Base-by-base conservation (phyloP, 371 early-diverging fungal species). In the Lichtheimia ramosa region DNA sequence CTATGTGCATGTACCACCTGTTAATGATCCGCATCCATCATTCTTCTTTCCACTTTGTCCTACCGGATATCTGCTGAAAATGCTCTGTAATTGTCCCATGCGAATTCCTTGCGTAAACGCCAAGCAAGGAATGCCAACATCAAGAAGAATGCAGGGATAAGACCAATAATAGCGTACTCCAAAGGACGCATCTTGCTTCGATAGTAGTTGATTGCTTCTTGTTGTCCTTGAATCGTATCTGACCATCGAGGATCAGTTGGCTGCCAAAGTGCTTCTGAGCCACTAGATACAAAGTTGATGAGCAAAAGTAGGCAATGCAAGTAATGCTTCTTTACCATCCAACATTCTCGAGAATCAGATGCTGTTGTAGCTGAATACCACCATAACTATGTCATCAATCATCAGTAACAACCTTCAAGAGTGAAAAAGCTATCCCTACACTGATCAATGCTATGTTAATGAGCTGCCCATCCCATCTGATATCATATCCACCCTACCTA, bases 11-110 rank as follows among this genome's bases (percentile, higher is more conserved):
- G 25, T 5, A 25, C 5, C 25, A 16, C 6, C 7, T 46, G 21
- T 28, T 34, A 28, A 28, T 56, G 1, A 43, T 52, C 42, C 16
- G 13, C 20, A 34, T 25, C 21, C 13, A 18, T 21, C n/a, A n/a
- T 14, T 58, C 2, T 12, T 40, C 25, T 3, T 16, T 16, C 27
- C 3, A 43, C 42, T 10, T 15, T 5, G 3, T 5, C 24, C 56
- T 75, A 79, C 79, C 69, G 66, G 51, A 77, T 65, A 59, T 81
- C 81, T 24, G 81, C 81, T 24, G 81, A 77, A 46, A 81, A 81
- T 48, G 66, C 72, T 42, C 78, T 64, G 53, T 81, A 81, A 40
- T 81, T 81, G 51, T 81, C 81, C 81, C 81, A 81, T 48, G 81
- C 81, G 59, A 81, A 81, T 24, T 71, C 70, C 49, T 77, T 81